phyloP scores from a whole-genome alignment of 148 eudicot species.

The Spergularia bocconei region DNA sequence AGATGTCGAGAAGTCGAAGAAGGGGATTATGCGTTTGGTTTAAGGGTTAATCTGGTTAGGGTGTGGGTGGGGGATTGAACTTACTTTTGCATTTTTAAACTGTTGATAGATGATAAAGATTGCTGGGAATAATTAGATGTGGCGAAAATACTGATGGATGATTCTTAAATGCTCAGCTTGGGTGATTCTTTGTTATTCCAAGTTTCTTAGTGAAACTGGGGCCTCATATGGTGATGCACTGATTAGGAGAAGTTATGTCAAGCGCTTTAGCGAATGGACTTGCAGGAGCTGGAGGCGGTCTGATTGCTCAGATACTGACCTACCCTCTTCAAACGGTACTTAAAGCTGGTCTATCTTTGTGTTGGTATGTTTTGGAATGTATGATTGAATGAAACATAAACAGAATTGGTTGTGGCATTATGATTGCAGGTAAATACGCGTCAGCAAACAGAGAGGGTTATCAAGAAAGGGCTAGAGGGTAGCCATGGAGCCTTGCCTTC shows the following conservation, averaged over 20 bases:
- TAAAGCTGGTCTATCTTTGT: neutral
- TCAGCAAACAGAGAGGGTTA: conserved; percentile 69
- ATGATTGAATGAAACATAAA: conserved; percentile 18
- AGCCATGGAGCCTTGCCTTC: conserved; percentile 24
- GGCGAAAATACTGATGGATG: neutral
- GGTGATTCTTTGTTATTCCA: neutral
- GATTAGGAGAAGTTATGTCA: conserved; percentile 51
- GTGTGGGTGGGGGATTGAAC: neutral
- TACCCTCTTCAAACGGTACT: conserved; percentile 88
- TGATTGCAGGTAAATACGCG: conserved; percentile 62
- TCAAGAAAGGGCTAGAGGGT: conserved; percentile 40
- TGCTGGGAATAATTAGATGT: neutral
- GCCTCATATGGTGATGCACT: conserved; percentile 22
- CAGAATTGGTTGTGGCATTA: conserved; percentile 11
- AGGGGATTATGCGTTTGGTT: neutral
- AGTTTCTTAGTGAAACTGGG: conserved; percentile 15
- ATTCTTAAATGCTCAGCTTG: conserved; percentile 1
- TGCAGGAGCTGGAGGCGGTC: conserved; percentile 96
- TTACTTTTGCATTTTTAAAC: neutral
- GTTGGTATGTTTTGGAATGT: conserved; percentile 6
- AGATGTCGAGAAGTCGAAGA: neutral
- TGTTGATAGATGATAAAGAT: neutral
- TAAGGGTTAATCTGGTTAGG: neutral
- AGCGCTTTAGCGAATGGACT: conserved; percentile 80
- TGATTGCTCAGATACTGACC: conserved; percentile 80